phyloP scores from a whole-genome alignment of 2,329 filamentous ascomycete genomes.

The Arthrobotrys megalospora region DNA sequence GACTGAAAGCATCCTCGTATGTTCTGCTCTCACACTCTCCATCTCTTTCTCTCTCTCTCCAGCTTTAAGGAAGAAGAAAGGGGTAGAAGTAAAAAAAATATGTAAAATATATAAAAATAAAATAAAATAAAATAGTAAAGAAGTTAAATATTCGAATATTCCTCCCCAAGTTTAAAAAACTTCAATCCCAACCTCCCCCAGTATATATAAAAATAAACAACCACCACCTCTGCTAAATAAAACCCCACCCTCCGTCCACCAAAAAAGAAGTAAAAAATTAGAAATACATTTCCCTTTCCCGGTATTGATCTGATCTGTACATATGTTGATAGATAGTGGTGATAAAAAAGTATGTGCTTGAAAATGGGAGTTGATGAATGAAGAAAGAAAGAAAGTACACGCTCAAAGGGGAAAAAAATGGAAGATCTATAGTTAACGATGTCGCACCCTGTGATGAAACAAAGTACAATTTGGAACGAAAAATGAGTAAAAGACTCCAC shows the following conservation, averaged over 20 bases:
- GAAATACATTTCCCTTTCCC: slow-evolving; percentile 26
- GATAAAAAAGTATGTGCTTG: slow-evolving; percentile 21
- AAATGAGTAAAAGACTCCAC: not conserved
- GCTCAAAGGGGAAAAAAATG: not conserved
- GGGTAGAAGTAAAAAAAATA: slow-evolving; percentile 43
- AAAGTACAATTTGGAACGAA: slow-evolving; percentile 10
- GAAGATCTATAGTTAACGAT: slow-evolving; percentile 21
- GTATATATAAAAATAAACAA: not conserved
- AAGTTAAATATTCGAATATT: slow-evolving; percentile 28
- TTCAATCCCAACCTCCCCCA: not conserved
- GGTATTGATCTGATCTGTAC: slow-evolving; percentile 35
- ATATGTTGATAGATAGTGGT: slow-evolving; percentile 1
- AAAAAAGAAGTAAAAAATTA: slow-evolving; percentile 41
- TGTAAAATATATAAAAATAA: slow-evolving; percentile 16
- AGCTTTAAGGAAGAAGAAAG: slow-evolving; percentile 40
- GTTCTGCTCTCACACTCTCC: slow-evolving; percentile 14
- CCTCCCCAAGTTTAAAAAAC: slow-evolving; percentile 24
- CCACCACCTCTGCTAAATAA: not conserved
- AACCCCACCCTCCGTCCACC: not conserved
- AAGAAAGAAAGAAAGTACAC: not conserved
- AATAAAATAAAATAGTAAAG: slow-evolving; percentile 7
- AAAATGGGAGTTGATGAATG: not conserved
- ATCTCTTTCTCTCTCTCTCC: not conserved
- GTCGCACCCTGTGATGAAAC: slow-evolving; percentile 5
- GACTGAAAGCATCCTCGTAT: slow-evolving; percentile 1